phyloP scores from a whole-genome alignment of 108 stramenopile species.

The Fistulifera pelliculosa region DNA sequence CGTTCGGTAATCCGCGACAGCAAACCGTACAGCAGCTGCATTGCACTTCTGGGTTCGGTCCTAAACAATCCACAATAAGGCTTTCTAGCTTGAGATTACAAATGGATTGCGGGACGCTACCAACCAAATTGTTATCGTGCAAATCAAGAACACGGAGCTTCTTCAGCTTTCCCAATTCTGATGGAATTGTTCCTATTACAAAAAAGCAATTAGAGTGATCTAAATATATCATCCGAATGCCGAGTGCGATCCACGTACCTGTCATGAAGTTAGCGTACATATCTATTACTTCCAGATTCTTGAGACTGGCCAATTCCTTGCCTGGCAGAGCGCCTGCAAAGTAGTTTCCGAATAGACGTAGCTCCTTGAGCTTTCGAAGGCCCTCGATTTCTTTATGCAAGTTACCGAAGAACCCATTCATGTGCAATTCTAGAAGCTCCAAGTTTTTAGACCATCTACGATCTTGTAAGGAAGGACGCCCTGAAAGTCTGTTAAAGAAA shows the following conservation, averaged over 20 bases:
- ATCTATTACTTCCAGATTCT: constrained; percentile 39
- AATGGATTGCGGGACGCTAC: constrained; percentile 49
- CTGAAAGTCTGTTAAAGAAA: constrained; percentile 1
- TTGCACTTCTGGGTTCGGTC: constrained; percentile 35
- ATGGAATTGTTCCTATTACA: too few species aligned
- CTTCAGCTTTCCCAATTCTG: constrained; percentile 27
- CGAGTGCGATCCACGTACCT: too few species aligned
- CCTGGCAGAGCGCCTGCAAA: constrained; percentile 38
- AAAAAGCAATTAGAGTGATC: too few species aligned
- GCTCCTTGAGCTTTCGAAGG: constrained; percentile 30
- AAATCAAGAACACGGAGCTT: constrained; percentile 42
- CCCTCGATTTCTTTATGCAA: constrained; percentile 34
- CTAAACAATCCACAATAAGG: constrained; percentile 46
- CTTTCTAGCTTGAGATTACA: constrained; percentile 36
- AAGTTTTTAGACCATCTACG: constrained; percentile 21
- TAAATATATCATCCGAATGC: too few species aligned
- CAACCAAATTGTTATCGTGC: constrained; percentile 43
- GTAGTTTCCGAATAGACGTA: constrained; percentile 49
- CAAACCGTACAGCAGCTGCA: constrained; percentile 59
- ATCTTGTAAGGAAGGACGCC: constrained; percentile 42
- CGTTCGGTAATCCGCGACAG: constrained; percentile 39
- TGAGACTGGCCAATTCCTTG: constrained; percentile 28
- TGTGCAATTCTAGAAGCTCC: constrained; percentile 40
- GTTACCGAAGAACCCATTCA: constrained; percentile 58
- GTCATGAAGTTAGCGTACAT: constrained; percentile 44